These are phyloP conservation scores for Sarocladium strictum DNA, from an alignment of 2,329 filamentous ascomycete genomes.

Conservation along the genomic window DNA sequence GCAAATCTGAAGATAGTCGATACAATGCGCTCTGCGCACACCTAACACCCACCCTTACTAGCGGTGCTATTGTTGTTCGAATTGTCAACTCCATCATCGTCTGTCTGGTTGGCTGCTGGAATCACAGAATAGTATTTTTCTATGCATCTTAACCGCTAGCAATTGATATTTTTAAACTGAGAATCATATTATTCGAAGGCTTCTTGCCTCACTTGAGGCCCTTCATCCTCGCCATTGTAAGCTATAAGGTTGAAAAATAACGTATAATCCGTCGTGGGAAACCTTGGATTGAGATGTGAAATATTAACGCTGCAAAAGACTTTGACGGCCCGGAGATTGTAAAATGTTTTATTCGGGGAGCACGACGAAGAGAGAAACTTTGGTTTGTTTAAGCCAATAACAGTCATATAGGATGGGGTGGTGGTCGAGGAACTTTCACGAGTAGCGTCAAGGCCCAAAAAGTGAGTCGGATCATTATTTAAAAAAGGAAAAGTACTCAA, in stretches of 20 bases:
- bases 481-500: not conserved
- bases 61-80: not conserved
- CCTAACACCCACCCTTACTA: not conserved
- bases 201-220: too few relatives aligned
- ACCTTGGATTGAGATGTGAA: too few relatives aligned
- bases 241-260: too few relatives aligned
- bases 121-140: not conserved
- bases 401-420: not conserved
- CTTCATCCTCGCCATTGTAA: too few relatives aligned
- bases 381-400: not conserved
- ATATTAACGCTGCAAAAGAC: too few relatives aligned
- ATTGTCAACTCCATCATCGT: not conserved
- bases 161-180: not conserved
- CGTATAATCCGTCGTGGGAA: too few relatives aligned
- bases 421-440: not conserved
- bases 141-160: not conserved
- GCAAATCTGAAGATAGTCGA: not conserved
- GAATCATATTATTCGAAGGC: too few relatives aligned
- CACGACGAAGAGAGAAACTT: too few relatives aligned
- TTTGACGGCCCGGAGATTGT: too few relatives aligned
- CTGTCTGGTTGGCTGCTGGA: not conserved
- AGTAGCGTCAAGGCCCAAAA: not conserved
- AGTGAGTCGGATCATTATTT: not conserved
- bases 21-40: not conserved
- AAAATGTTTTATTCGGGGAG: too few relatives aligned